These are phyloP conservation scores for Xylariaceae sp. DNA, from an alignment of 2,329 filamentous ascomycete genomes.

Conservation along the genomic window DNA sequence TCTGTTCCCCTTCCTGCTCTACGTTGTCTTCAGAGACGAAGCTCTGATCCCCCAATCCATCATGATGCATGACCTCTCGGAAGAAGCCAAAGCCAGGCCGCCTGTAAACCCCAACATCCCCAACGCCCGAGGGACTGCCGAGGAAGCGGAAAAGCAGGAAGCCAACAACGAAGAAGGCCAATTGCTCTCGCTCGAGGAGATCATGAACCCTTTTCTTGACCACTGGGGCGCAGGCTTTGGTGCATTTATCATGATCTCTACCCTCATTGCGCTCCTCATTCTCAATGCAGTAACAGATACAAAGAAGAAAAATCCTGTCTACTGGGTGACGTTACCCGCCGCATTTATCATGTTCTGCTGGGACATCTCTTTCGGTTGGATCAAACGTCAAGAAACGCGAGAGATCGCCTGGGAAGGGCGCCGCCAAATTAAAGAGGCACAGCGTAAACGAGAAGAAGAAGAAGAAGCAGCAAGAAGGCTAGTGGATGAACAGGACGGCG, in stretches of 20 bases:
- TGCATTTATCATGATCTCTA: conserved; percentile 57
- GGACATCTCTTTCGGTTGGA: conserved; percentile 59
- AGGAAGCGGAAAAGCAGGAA: conserved; percentile 40
- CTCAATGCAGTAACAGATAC: conserved; percentile 54
- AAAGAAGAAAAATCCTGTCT: conserved; percentile 49
- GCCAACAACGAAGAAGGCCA: conserved; percentile 44
- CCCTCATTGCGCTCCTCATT: conserved; percentile 56
- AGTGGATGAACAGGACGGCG: too few species aligned
- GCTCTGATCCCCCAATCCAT: conserved; percentile 58
- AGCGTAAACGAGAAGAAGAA: conserved; percentile 1
- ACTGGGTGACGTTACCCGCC: conserved; percentile 61
- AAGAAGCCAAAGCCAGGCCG: conserved; percentile 43
- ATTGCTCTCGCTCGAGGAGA: conserved; percentile 58
- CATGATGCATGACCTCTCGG: conserved; percentile 59
- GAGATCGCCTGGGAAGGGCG: conserved; percentile 52
- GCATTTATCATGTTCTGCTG: conserved; percentile 62
- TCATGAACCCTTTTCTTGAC: conserved; percentile 69
- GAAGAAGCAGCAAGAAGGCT: conserved; percentile 5
- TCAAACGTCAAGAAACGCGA: conserved; percentile 53
- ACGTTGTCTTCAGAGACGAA: conserved; percentile 59
- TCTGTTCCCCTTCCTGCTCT: conserved; percentile 62
- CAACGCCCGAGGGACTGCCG: conserved; percentile 46
- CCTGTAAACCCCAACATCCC: conserved; percentile 70
- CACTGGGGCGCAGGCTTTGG: conserved; percentile 58
- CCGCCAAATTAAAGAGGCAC: conserved; percentile 31